These are phyloP conservation scores for Insectozyma bohioensis DNA, from an alignment of 1,139 yeast species.

Conservation along the genomic window DNA sequence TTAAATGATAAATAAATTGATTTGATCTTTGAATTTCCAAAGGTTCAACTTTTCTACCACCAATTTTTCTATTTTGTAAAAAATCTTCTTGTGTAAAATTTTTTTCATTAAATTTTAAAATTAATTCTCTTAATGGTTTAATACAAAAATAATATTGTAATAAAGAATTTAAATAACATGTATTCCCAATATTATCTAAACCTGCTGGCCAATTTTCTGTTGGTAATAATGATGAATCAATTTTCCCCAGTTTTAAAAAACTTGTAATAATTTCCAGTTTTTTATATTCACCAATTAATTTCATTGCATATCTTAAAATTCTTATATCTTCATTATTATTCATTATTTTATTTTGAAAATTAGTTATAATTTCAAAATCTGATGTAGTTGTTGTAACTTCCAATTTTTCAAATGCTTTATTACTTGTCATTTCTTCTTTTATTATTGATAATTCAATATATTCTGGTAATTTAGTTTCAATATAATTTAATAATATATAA, in stretches of 20 bases:
- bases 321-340: constrained; percentile 35
- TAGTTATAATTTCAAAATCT: constrained; percentile 56
- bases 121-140: constrained; percentile 71
- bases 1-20: constrained; percentile 73
- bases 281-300: constrained; percentile 45
- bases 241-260: constrained; percentile 55
- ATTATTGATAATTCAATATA: constrained; percentile 19
- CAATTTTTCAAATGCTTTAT: constrained; percentile 43
- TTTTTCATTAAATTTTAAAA: constrained; percentile 51
- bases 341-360: constrained; percentile 46
- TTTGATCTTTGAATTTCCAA: constrained; percentile 77
- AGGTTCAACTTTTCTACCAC: constrained; percentile 76
- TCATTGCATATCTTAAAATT: constrained; percentile 50
- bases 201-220: constrained; percentile 85
- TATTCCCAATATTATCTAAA: constrained; percentile 88
- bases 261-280: constrained; percentile 53
- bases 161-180: constrained; percentile 89
- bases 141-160: constrained; percentile 88
- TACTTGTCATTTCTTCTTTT: constrained; percentile 14
- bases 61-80: constrained; percentile 57
- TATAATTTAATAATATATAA: constrained; percentile 43
- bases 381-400: constrained; percentile 45
- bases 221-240: constrained; percentile 62
- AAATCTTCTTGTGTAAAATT: constrained; percentile 16
- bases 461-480: constrained; percentile 45